Evolutionary conservation across 257 asterid genomes (phyloP).

Genomic region (Cruciata laevipes): DNA sequence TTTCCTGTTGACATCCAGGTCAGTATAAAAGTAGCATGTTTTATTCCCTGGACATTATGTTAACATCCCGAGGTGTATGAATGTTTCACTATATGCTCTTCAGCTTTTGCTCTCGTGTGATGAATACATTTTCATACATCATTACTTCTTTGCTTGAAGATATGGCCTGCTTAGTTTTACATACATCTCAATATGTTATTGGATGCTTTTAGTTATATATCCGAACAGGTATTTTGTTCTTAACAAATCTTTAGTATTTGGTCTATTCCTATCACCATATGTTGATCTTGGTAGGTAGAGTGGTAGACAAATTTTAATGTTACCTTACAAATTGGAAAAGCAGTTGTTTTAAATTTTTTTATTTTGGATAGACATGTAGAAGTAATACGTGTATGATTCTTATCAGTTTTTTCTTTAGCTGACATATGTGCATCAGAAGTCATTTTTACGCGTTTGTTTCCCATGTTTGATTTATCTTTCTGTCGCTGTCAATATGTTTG

Average conservation of each 20-base stretch:
- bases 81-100: background rate
- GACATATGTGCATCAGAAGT: background rate
- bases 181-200: background rate
- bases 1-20: slow-evolving; percentile 98
- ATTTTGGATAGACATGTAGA: background rate
- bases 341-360: background rate
- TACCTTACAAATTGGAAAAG: background rate
- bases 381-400: background rate
- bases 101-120: background rate
- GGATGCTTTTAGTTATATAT: background rate
- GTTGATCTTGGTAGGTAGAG: slow-evolving; percentile 1
- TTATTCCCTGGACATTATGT: background rate
- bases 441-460: background rate
- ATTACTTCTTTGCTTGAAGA: background rate
- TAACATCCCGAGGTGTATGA: background rate
- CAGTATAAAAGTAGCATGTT: slow-evolving; percentile 1
- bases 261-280: background rate
- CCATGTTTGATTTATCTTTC: background rate
- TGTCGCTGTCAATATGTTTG: slow-evolving; percentile 2
- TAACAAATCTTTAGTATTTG: background rate
- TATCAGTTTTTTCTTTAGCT: slow-evolving; percentile 2
- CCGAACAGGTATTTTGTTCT: background rate
- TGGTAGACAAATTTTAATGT: background rate
- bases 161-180: background rate
- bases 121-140: background rate